phyloP scores from a whole-genome alignment of 495 filamentous ascomycete species.

The Achaetomiella virescens region DNA sequence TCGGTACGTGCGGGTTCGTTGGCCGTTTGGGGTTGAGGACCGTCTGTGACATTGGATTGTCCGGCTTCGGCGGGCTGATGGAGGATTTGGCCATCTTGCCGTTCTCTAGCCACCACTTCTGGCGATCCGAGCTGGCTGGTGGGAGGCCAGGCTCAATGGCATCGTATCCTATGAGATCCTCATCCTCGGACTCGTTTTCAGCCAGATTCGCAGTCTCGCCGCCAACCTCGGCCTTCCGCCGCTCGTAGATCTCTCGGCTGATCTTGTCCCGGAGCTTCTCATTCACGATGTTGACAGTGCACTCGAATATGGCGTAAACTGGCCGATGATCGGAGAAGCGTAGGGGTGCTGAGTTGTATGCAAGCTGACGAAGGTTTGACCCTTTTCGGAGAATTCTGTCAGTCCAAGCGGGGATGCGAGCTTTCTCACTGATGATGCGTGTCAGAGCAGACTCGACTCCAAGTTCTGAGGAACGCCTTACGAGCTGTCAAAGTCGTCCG shows the following conservation, averaged over 20 bases:
- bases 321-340: constrained; percentile 91
- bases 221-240: constrained; percentile 55
- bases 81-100: constrained; percentile 69
- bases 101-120: constrained; percentile 94
- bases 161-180: constrained; percentile 67
- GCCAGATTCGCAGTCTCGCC: constrained; percentile 39
- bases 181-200: constrained; percentile 59
- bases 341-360: constrained; percentile 72
- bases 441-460: constrained; percentile 3
- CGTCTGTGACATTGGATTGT: constrained; percentile 38
- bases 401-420: constrained; percentile 93
- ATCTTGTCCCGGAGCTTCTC: constrained; percentile 64
- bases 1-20: constrained; percentile 72
- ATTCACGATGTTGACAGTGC: constrained; percentile 71
- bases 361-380: constrained; percentile 68
- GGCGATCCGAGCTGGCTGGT: constrained; percentile 79
- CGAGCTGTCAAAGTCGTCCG: constrained; percentile 87
- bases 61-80: constrained; percentile 54
- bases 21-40: constrained; percentile 65
- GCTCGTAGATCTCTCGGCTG: constrained; percentile 62
- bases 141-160: constrained; percentile 75
- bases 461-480: constrained; percentile 37
- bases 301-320: constrained; percentile 83
- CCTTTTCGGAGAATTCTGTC: constrained; percentile 89
- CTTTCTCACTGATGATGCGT: constrained; percentile 62